Base-by-base conservation (phyloP, 2,329 filamentous ascomycete genomes). In the Colletotrichum lini region DNA sequence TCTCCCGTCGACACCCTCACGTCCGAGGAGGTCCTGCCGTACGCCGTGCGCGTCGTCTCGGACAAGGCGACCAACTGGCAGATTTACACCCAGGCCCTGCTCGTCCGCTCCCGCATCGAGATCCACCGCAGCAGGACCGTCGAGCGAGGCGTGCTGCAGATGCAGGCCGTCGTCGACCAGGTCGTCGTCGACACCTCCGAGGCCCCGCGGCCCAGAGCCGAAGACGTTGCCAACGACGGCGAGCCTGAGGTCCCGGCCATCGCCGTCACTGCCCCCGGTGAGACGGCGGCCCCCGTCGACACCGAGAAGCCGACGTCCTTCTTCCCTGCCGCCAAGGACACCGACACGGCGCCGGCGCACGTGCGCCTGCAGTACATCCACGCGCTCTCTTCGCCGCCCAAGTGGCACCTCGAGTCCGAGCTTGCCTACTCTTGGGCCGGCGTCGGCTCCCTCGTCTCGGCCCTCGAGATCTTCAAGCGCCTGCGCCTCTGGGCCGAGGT, bases 11-110 rank as follows among this genome's bases (percentile, higher is more conserved):
- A 98, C 79, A 92, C 93, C 0, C 85, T 99, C 0, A 98, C 95
- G 0, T 89, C 95, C n/a, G 95, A 98, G 82, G 94, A 98, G 79
- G 96, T 97, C 5, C 82, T 97, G 1, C 96, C 96, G 0, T 99
- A 96, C 79, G 96, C 96, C 0, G 92, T 92, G 2, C 90, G 96
- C 50, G 96, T 98, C 0, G 87, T 99, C 1, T 89, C 93, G 10
- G 95, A 96, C 72, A 95, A 96, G 75, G 93, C 93, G 56, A 96
- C 94, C 0, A 99, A 98, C 80, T 99, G 96, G 96, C 96, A 98
- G 80, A 92, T 98, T 44, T 98, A 98, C 79, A 98, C 96, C 0
- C 95, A 98, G 79, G 96, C 95, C 0, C 85, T 99, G 10, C 86
- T 99, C 0, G 93, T 98, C 2, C 89, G 96, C 54, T 97, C 94